A percentile compares a stretch with the other conserved stretches of the same genome.
Evolutionary conservation across 345 rosid species (phyloP).

Genomic region (Brassica rapa): DNA sequence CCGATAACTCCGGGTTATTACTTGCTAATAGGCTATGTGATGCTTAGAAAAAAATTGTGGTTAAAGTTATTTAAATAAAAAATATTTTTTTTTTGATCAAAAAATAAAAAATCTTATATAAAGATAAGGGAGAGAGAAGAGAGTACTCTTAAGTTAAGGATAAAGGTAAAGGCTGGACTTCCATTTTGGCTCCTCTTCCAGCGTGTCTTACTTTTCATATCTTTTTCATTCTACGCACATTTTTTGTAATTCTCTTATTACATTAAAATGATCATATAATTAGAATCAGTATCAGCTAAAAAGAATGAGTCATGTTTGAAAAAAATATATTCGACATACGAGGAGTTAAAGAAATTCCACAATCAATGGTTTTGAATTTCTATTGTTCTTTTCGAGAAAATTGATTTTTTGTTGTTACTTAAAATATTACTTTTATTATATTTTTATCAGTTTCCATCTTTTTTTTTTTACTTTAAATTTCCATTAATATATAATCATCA

Average conservation of each 20-base stretch:
- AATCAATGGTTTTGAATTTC: neutral
- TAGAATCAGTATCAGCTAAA: neutral
- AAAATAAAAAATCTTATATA: neutral
- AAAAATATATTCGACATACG: neutral
- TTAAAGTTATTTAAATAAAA: neutral
- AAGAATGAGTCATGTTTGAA: neutral
- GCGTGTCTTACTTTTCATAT: neutral
- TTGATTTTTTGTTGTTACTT: too few relatives aligned
- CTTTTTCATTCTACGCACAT: neutral
- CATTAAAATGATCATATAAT: neutral
- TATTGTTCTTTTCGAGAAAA: too few relatives aligned
- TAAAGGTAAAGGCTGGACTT: conserved; percentile 8
- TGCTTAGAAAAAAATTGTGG: neutral
- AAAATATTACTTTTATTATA: neutral
- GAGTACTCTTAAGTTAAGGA: neutral
- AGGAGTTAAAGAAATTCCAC: neutral
- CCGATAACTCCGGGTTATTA: neutral
- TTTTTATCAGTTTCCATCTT: neutral
- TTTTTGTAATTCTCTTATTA: neutral
- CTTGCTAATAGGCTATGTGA: neutral
- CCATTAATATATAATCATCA: too few relatives aligned
- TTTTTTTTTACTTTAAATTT: neutral
- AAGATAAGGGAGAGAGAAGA: neutral
- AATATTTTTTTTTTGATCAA: too few relatives aligned
- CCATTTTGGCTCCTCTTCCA: conserved; percentile 5